A percentile compares a stretch with the other conserved stretches of the same genome.
Evolutionary conservation across 2,329 filamentous ascomycete species (phyloP).

Genomic region (Scedosporium apiospermum): DNA sequence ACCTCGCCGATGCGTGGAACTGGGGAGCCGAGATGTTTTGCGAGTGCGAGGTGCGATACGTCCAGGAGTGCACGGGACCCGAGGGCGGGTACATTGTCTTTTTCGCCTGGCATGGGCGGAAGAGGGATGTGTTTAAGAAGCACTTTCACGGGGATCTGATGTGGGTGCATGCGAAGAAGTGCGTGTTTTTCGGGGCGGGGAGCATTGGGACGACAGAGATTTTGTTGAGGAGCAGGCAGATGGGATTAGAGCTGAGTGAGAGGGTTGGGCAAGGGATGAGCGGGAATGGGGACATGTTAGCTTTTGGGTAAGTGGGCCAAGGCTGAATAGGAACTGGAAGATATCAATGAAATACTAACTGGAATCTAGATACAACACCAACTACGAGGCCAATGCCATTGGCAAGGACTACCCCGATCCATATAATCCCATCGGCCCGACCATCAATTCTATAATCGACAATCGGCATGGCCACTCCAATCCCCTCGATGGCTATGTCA

Average conservation of each 20-base stretch:
- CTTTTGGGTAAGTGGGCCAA: constrained; percentile 39
- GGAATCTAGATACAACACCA: constrained; percentile 43
- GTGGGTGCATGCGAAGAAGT: constrained; percentile 57
- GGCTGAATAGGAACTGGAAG: neutral
- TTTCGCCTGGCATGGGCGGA: constrained; percentile 54
- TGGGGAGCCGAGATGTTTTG: constrained; percentile 66
- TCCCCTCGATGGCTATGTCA: constrained; percentile 51
- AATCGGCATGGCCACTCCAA: constrained; percentile 41
- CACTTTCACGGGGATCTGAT: constrained; percentile 50
- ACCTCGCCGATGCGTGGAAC: constrained; percentile 61
- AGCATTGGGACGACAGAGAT: constrained; percentile 58
- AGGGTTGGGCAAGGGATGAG: constrained; percentile 51
- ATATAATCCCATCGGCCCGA: constrained; percentile 48
- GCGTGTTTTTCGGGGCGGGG: constrained; percentile 58
- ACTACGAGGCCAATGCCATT: constrained; percentile 46
- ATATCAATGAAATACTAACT: neutral
- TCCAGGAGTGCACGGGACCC: constrained; percentile 39
- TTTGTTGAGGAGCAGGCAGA: constrained; percentile 47
- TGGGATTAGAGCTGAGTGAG: constrained; percentile 48
- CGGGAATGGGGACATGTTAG: constrained; percentile 58
- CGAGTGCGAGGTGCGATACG: constrained; percentile 55
- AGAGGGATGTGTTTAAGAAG: constrained; percentile 43
- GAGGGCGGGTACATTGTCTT: constrained; percentile 51
- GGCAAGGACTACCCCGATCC: constrained; percentile 39
- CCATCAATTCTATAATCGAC: constrained; percentile 55